Conservation (phyloP, 2,329 filamentous ascomycete genomes). For the Lizonia empirigonia region DNA sequence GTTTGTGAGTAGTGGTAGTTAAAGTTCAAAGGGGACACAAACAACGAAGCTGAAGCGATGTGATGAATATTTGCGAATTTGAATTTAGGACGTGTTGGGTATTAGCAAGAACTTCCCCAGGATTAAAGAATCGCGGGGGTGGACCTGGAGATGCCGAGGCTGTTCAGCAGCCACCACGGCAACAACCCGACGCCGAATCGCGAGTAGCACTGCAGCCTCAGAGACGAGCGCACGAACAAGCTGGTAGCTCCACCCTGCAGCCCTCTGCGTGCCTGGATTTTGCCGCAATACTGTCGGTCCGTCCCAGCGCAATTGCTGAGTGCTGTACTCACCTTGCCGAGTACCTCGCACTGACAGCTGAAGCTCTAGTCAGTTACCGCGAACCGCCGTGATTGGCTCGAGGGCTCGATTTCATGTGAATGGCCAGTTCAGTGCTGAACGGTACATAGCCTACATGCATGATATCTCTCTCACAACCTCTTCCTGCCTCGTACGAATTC, state of each 20-base stretch:
- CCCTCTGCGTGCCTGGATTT: not conserved
- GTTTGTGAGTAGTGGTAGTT: constrained; percentile 10
- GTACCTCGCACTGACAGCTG: constrained; percentile 4
- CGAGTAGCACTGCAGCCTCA: not conserved
- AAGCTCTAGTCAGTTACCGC: constrained; percentile 12
- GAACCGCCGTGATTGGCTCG: constrained; percentile 9
- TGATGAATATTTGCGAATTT: not conserved
- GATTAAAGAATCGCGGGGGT: constrained; percentile 8
- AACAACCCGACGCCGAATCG: not conserved
- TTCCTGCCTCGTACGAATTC: not conserved
- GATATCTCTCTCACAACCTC: not conserved
- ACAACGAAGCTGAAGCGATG: not conserved
- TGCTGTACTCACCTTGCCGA: not conserved
- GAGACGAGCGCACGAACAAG: not conserved
- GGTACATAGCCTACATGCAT: constrained; percentile 1
- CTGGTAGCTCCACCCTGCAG: no score
- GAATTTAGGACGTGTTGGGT: not conserved
- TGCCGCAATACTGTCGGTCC: not conserved
- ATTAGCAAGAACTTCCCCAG: constrained; percentile 6
- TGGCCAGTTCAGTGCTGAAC: not conserved
- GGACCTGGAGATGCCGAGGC: constrained; percentile 17
- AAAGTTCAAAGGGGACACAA: not conserved
- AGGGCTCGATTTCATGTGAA: not conserved
- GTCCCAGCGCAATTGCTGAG: not conserved
- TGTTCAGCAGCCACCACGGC: not conserved